A percentile compares a stretch with the other conserved stretches of the same genome.
These are phyloP conservation scores for Serendipita sp. DNA, from an alignment of 1,284 basidiomycete species.

Conservation along the genomic window DNA sequence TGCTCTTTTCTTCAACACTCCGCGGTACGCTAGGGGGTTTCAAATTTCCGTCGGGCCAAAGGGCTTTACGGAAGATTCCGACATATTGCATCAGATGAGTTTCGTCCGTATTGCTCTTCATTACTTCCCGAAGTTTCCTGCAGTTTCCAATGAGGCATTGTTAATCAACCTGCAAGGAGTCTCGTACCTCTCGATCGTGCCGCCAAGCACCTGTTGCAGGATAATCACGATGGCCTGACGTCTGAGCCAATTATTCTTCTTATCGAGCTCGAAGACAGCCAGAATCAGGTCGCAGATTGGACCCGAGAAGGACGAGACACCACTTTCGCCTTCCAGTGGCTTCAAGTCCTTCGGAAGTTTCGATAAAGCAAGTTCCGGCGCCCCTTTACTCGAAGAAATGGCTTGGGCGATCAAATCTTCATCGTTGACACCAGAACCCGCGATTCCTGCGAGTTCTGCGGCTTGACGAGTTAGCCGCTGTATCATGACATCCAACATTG, in stretches of 20 bases:
- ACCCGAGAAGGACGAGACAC: slow-evolving; percentile 73
- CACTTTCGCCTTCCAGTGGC: slow-evolving; percentile 71
- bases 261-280: slow-evolving; percentile 86
- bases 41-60: slow-evolving; percentile 76
- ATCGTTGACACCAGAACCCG: slow-evolving; percentile 63
- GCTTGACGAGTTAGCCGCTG: slow-evolving; percentile 77
- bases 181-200: slow-evolving; percentile 80
- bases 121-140: slow-evolving; percentile 77
- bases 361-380: slow-evolving; percentile 50
- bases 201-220: slow-evolving; percentile 86
- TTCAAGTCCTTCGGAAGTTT: slow-evolving; percentile 60
- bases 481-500: slow-evolving; percentile 89
- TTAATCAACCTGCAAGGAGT: background rate
- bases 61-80: slow-evolving; percentile 45
- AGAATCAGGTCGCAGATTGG: slow-evolving; percentile 90
- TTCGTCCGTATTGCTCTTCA: slow-evolving; percentile 50
- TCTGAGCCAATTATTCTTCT: slow-evolving; percentile 89
- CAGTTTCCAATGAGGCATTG: background rate
- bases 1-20: slow-evolving; percentile 62
- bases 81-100: slow-evolving; percentile 54
- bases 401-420: slow-evolving; percentile 72
- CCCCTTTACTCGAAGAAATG: slow-evolving; percentile 47
- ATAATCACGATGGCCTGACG: slow-evolving; percentile 95
- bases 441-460: slow-evolving; percentile 72
- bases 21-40: slow-evolving; percentile 48